These are phyloP conservation scores for Komagataella kurtzmanii DNA, from an alignment of 805 yeast genomes.

Conservation along the genomic window DNA sequence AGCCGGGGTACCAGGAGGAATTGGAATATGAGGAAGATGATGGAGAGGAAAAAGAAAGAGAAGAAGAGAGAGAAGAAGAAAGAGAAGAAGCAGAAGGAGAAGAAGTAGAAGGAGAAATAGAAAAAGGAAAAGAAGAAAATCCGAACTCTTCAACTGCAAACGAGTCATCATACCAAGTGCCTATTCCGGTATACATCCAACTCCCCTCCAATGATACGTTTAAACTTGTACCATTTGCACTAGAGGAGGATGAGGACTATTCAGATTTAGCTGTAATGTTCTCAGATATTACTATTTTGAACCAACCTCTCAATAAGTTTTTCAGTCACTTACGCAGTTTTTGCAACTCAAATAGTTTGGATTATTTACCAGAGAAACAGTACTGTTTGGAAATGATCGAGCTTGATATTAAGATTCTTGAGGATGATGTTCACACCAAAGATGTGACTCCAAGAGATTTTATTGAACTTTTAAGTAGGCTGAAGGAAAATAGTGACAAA, in stretches of 20 bases:
- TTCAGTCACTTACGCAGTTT: constrained; percentile 2
- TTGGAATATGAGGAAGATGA: neutral
- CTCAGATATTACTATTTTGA: constrained; percentile 10
- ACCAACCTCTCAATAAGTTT: constrained; percentile 5
- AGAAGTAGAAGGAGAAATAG: constrained; percentile 1
- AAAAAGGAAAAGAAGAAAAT: neutral
- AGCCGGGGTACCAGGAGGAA: neutral
- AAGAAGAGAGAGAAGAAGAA: constrained; percentile 1
- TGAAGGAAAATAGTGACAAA: constrained; percentile 10
- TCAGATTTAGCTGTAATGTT: constrained; percentile 5
- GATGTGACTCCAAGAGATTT: constrained; percentile 9
- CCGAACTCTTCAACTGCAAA: no score
- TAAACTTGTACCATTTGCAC: neutral
- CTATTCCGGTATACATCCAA: neutral
- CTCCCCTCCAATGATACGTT: neutral
- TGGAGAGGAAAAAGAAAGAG: constrained; percentile 1
- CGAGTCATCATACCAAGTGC: neutral
- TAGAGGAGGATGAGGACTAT: neutral
- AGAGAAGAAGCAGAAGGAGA: neutral
- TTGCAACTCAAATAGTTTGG: constrained; percentile 3
- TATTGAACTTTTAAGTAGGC: constrained; percentile 7
- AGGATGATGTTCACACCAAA: constrained; percentile 10
- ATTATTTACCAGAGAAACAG: constrained; percentile 4
- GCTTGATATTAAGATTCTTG: constrained; percentile 11
- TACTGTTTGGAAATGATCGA: constrained; percentile 9